A percentile compares a stretch with the other conserved stretches of the same genome.
phyloP scores from a whole-genome alignment of 352 stramenopile species.

The Phytopythium oedochilum region DNA sequence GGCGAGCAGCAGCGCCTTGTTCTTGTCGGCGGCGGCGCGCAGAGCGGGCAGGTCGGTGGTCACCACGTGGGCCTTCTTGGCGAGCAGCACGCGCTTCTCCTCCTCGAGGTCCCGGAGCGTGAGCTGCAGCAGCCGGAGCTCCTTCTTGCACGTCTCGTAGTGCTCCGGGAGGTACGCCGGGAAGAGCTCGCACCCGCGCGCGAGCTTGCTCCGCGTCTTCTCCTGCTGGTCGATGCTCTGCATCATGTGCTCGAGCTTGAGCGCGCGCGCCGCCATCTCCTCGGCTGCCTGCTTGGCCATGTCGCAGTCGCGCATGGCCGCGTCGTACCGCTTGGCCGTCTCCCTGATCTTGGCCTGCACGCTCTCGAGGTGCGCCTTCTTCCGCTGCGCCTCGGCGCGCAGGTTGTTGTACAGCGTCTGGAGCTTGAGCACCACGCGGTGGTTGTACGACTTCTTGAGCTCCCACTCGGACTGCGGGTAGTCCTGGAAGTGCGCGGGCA shows the following conservation, averaged over 20 bases:
- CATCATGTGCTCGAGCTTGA: conserved; percentile 62
- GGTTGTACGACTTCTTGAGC: conserved; percentile 72
- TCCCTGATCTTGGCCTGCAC: conserved; percentile 63
- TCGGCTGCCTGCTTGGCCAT: conserved; percentile 71
- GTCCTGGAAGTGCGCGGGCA: conserved; percentile 72
- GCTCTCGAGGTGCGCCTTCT: conserved; percentile 54
- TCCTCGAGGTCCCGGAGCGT: conserved; percentile 64
- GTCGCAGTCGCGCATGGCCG: conserved; percentile 69
- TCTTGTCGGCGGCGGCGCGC: conserved; percentile 43
- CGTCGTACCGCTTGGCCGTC: conserved; percentile 50
- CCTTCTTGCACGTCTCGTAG: conserved; percentile 64
- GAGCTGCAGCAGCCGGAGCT: conserved; percentile 63
- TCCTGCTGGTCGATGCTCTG: conserved; percentile 66
- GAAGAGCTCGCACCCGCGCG: conserved; percentile 63
- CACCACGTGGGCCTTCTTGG: conserved; percentile 61
- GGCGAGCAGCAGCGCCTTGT: conserved; percentile 54
- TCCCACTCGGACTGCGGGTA: conserved; percentile 79
- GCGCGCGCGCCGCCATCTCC: conserved; percentile 67
- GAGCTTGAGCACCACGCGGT: conserved; percentile 71
- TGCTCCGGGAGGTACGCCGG: conserved; percentile 46
- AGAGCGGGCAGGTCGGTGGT: conserved; percentile 52
- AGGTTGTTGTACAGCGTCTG: conserved; percentile 67
- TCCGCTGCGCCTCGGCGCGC: conserved; percentile 51
- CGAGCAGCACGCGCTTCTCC: conserved; percentile 56
- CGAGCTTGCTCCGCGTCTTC: conserved; percentile 62